Base-by-base conservation (phyloP, 2,329 filamentous ascomycete genomes). In the Chaetomium sp. region DNA sequence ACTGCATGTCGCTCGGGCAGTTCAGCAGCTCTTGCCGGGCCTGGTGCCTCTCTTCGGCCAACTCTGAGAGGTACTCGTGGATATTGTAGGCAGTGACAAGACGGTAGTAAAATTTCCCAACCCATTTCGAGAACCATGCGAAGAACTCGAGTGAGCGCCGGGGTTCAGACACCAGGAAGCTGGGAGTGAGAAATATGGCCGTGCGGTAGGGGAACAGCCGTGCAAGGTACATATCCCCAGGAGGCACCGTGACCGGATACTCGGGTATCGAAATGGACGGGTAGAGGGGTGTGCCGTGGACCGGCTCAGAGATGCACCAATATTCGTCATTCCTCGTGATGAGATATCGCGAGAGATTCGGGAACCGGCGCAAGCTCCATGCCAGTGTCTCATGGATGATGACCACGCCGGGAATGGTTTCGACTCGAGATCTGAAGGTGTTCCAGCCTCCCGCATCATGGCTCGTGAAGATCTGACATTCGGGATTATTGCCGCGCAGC, bases 151-250 rank as follows among this genome's bases (percentile, higher is more conserved):
- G 74, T 1, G 79, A 71, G 27, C 71, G 75, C 3, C 70, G 68
- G 1, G 82, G 82, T 58, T 83, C 79, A 0, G 80, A 78, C 12
- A 82, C 72, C 1, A 80, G 72, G 57, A 84, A 83, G 67, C 82
- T 83, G 4, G 82, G 82, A 0, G 81, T 83, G 3, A 84, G 70
- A 0, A 84, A 69, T n/a, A 84, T 75, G 4, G 75, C 79, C 7
- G 77, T 74, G 0, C 81, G 80, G 25, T 74, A 71, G 2, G 81
- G 81, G 60, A 84, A 82, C 2, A 85, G 69, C 3, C 75, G 75
- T 1, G 74, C 80, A 38, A 78, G 65, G 8, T 70, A 72, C 6
- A 81, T 70, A 21, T 73, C 73, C 0, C 77, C 78, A 0, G 78
- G 72, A 0, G 67, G 53, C 12, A 66, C 68, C n/a, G n/a, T n/a